Percentiles rank a stretch among this genome's conserved stretches.
Evolutionary conservation across 768 basidiomycete species (phyloP).

Genomic region (Hypholoma fasciculare): DNA sequence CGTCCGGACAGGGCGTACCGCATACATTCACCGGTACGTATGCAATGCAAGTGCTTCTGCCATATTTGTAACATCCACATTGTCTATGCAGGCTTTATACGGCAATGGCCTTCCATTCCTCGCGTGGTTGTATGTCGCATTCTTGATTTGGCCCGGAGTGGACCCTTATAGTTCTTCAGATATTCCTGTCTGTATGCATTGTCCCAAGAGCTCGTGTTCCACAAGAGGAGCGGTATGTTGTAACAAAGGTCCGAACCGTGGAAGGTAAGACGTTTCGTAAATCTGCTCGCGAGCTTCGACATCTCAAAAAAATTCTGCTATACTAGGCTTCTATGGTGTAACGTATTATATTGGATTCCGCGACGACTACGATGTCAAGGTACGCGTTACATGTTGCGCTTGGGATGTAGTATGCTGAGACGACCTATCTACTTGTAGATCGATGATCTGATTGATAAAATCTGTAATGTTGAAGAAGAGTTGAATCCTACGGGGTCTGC

Average conservation of each 20-base stretch:
- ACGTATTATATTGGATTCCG: conserved; percentile 63
- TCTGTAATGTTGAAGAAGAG: conserved; percentile 49
- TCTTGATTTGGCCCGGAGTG: too few relatives aligned
- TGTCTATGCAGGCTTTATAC: conserved; percentile 48
- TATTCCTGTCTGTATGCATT: conserved; percentile 62
- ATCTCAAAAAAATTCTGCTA: neutral
- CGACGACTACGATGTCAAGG: conserved; percentile 54
- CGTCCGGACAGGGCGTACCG: conserved; percentile 56
- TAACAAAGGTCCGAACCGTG: conserved; percentile 56
- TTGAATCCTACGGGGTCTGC: conserved; percentile 32
- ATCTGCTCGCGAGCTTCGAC: neutral
- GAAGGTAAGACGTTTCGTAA: conserved; percentile 34
- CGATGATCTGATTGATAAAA: conserved; percentile 46
- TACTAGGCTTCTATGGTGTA: conserved; percentile 57
- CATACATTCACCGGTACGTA: conserved; percentile 56
- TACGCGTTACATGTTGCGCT: conserved; percentile 9
- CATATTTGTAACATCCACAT: neutral
- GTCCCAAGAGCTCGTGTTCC: conserved; percentile 52
- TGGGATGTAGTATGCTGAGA: neutral
- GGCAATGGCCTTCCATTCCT: conserved; percentile 71
- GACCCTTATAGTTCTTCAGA: conserved; percentile 28
- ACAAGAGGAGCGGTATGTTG: conserved; percentile 51
- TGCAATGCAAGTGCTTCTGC: neutral
- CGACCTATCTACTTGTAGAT: conserved; percentile 24
- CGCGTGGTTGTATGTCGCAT: conserved; percentile 51